Evolutionary conservation across 257 asterid genomes (phyloP).

Genomic region (Fraxinus anomala): DNA sequence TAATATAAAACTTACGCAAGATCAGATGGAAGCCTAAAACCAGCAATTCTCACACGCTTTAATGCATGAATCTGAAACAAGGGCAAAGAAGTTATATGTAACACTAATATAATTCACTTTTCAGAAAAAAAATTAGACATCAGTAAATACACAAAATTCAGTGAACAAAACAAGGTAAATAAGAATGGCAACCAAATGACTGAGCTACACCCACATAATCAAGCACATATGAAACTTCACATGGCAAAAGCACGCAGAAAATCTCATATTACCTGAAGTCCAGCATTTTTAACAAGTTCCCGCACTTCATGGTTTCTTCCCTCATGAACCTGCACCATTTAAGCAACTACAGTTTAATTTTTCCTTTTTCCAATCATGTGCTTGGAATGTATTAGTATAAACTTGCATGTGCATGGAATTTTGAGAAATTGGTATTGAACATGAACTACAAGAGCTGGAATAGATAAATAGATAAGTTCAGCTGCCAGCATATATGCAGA

Average conservation of each 20-base stretch:
- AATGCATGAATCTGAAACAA: slow-evolving; percentile 75
- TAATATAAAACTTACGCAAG: slow-evolving; percentile 64
- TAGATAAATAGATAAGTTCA: neutral
- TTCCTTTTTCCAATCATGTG: neutral
- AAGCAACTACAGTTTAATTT: slow-evolving; percentile 14
- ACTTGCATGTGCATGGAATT: slow-evolving; percentile 5
- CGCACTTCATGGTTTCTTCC: slow-evolving; percentile 99
- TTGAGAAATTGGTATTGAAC: neutral
- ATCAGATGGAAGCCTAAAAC: slow-evolving; percentile 90
- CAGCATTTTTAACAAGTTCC: slow-evolving; percentile 96
- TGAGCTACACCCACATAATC: neutral
- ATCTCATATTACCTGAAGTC: slow-evolving; percentile 76
- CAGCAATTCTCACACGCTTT: slow-evolving; percentile 91
- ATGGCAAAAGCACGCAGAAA: slow-evolving; percentile 18
- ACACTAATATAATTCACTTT: slow-evolving; percentile 14
- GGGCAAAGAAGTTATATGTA: slow-evolving; percentile 10
- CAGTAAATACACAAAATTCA: slow-evolving; percentile 7
- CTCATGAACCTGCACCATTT: slow-evolving; percentile 77
- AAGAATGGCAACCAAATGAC: neutral
- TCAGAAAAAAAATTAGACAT: slow-evolving; percentile 3
- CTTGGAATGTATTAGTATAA: neutral
- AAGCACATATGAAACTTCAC: slow-evolving; percentile 6
- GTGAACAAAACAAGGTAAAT: neutral
- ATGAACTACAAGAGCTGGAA: neutral
- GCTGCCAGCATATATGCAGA: neutral